Base-by-base conservation (phyloP, 345 rosid species). In the Murraya paniculata region DNA sequence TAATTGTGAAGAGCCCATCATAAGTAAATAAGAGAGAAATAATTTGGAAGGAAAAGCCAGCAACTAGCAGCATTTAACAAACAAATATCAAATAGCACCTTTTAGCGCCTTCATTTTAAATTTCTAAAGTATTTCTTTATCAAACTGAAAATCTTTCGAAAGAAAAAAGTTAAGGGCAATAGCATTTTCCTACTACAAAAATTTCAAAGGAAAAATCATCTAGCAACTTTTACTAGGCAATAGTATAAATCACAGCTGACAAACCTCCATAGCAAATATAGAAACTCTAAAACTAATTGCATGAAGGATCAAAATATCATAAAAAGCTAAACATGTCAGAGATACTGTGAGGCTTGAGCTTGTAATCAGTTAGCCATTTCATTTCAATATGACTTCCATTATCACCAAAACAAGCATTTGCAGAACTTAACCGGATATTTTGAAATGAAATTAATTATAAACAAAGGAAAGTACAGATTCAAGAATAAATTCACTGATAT, bases 1-100 rank as follows among this genome's bases (percentile, higher is more conserved):
- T 35, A 80, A 71, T 79, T 50, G 24, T 5, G 24, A 62, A 78
- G 11, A 79, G 50, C n/a, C 36, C 62, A 38, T 72, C 71, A 84
- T 21, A 81, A 68, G 64, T 30, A 35, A 41, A 71, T 27, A 8
- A 18, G 53, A 59, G 24, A 11, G 35, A 41, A 35, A 30, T 16
- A 7, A 13, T 36, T 19, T 55, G 33, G n/a, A 74, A 41, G 64
- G 74, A 31, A 48, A n/a, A 14, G 4, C n/a, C 36, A 48, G 80
- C 25, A 75, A 64, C 24, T 67, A 61, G 62, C 22, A 19, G 28
- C 77, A 41, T 5, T 5, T 30, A 39, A 19, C 38, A 27, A 64
- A 31, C 2, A 64, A 10, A 31, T 31, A 27, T 53, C 7, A 1
- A 53, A 53, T 53, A 53, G 22, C 57, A 53, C 22, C 5, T 58